These are phyloP conservation scores for Aspergillus quadricinctus DNA, from an alignment of 2,329 filamentous ascomycete genomes.

Conservation along the genomic window DNA sequence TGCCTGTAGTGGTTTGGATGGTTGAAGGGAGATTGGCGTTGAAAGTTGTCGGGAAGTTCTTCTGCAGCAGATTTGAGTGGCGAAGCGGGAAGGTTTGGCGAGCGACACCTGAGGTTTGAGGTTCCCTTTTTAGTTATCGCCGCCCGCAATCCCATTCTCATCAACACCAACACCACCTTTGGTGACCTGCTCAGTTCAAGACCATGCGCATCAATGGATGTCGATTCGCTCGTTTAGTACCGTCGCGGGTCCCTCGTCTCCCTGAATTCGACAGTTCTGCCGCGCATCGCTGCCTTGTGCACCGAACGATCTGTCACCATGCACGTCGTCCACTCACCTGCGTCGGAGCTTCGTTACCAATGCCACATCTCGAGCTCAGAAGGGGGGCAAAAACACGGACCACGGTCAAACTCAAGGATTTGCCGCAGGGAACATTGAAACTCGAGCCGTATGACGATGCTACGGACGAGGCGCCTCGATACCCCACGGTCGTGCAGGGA, in stretches of 20 bases:
- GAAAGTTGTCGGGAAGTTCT: conserved; percentile 26
- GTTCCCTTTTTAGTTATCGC: conserved; percentile 9
- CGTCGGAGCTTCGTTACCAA: conserved; percentile 12
- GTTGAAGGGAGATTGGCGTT: conserved; percentile 21
- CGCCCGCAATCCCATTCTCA: conserved; percentile 4
- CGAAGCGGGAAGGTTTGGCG: conserved; percentile 30
- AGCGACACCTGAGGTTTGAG: conserved; percentile 17
- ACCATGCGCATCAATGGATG: conserved; percentile 25
- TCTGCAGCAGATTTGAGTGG: conserved; percentile 31
- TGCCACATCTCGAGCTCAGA: conserved; percentile 11
- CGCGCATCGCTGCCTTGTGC: conserved; percentile 17
- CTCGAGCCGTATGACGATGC: conserved; percentile 39
- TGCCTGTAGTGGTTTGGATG: conserved; percentile 15
- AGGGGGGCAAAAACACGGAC: conserved; percentile 36
- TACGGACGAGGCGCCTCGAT: conserved; percentile 52
- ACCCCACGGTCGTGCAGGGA: conserved; percentile 86
- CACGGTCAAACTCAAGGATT: conserved; percentile 41
- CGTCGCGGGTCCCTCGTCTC: conserved; percentile 1
- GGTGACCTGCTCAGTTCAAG: not conserved
- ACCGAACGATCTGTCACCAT: conserved; percentile 30
- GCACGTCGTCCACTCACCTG: conserved; percentile 19
- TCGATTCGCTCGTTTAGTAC: conserved; percentile 9
- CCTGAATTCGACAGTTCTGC: not conserved
- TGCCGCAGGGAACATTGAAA: conserved; percentile 55
- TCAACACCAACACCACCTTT: not conserved